Conservation (phyloP, 495 filamentous ascomycete genomes). For the Lasiosphaeria miniovina region DNA sequence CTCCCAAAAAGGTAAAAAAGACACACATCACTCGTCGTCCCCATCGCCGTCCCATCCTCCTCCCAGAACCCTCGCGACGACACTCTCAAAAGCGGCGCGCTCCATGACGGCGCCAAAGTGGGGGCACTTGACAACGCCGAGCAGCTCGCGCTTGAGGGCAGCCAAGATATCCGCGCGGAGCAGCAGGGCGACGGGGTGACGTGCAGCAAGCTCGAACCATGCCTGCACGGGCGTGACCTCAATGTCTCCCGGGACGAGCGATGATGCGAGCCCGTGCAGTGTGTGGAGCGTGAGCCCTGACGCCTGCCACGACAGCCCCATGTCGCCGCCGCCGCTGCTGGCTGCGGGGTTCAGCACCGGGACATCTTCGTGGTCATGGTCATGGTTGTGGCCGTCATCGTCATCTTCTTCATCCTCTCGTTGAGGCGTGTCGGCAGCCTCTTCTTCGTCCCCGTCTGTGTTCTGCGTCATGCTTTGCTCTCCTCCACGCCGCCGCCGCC, state of each 20-base stretch:
- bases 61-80: constrained; percentile 28
- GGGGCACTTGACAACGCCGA: constrained; percentile 34
- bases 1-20: too few species aligned
- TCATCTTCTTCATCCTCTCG: background rate
- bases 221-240: constrained; percentile 52
- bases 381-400: background rate
- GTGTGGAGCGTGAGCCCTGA: constrained; percentile 33
- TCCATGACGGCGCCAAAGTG: constrained; percentile 43
- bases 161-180: constrained; percentile 21
- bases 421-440: background rate
- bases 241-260: constrained; percentile 31
- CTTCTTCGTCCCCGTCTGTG: background rate
- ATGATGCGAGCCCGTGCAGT: constrained; percentile 38
- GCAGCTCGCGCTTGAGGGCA: constrained; percentile 34
- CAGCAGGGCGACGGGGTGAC: constrained; percentile 24
- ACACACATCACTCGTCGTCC: too few species aligned
- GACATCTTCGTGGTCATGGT: background rate
- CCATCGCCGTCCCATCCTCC: too few species aligned
- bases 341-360: constrained; percentile 6
- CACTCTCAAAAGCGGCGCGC: constrained; percentile 38
- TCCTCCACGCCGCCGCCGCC: constrained; percentile 9
- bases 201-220: constrained; percentile 45
- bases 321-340: background rate
- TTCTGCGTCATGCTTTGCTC: background rate
- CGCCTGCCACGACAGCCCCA: constrained; percentile 21